A percentile compares a stretch with the other conserved stretches of the same genome.
phyloP scores from a whole-genome alignment of 345 rosid genomes.

The Fremontodendron californicum region DNA sequence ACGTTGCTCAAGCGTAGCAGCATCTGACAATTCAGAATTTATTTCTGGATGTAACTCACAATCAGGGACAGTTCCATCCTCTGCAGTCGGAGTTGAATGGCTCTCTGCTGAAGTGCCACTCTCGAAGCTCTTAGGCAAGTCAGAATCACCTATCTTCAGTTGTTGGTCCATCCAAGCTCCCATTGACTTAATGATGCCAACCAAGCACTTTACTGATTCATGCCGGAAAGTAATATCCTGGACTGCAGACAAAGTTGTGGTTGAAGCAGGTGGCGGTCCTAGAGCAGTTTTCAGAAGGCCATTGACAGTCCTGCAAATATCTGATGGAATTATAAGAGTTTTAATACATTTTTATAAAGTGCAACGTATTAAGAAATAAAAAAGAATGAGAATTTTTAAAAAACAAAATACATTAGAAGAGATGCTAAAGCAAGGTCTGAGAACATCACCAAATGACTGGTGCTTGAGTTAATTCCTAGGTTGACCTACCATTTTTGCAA shows the following conservation, averaged over 20 bases:
- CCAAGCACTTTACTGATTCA: conserved; percentile 97
- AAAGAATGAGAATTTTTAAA: conserved; percentile 1
- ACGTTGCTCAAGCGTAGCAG: conserved; percentile 90
- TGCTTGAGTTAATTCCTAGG: not conserved
- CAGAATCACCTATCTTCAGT: conserved; percentile 54
- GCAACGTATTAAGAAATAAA: not conserved
- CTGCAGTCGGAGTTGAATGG: conserved; percentile 47
- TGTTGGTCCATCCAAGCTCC: conserved; percentile 97
- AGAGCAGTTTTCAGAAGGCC: conserved; percentile 93
- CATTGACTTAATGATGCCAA: conserved; percentile 78
- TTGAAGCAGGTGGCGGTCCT: conserved; percentile 91
- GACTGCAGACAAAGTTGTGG: conserved; percentile 72
- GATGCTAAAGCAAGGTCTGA: conserved; percentile 1
- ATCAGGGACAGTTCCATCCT: conserved; percentile 58
- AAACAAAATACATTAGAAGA: not conserved
- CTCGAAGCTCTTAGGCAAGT: conserved; percentile 52
- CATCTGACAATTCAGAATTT: conserved; percentile 67
- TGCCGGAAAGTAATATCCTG: conserved; percentile 90
- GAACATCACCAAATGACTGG: not conserved
- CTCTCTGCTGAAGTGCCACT: conserved; percentile 47
- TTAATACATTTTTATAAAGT: conserved; percentile 49
- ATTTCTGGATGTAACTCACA: conserved; percentile 65
- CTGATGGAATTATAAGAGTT: conserved; percentile 92
- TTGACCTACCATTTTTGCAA: not conserved
- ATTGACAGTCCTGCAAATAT: conserved; percentile 96